These are phyloP conservation scores for Euryodendron excelsum DNA, from an alignment of 148 eudicot species.

Conservation along the genomic window DNA sequence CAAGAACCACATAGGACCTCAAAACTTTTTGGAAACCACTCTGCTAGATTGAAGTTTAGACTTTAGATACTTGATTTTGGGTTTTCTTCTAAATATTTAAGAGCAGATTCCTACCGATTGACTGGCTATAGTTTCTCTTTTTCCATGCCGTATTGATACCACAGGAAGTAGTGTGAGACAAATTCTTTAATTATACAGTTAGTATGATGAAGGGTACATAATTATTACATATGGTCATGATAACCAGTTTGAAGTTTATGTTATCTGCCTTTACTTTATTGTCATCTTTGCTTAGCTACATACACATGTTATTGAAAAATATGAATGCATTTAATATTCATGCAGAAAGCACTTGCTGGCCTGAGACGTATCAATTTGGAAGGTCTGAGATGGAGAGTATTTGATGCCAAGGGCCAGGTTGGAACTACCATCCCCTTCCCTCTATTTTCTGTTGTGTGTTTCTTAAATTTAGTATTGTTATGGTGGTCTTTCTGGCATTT, in stretches of 20 bases:
- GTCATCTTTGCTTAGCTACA: background rate
- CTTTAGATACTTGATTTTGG: background rate
- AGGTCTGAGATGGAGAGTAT: constrained; percentile 93
- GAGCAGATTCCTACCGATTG: background rate
- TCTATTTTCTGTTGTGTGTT: background rate
- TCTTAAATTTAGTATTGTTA: background rate
- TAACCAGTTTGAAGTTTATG: background rate
- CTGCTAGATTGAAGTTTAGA: too few relatives aligned
- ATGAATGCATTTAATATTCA: background rate
- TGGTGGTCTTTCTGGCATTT: background rate
- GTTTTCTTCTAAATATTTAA: background rate
- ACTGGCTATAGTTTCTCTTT: background rate
- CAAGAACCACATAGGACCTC: background rate
- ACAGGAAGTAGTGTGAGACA: background rate
- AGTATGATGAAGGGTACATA: background rate
- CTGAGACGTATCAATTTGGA: constrained; percentile 80
- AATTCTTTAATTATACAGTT: background rate
- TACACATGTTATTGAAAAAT: background rate
- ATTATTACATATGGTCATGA: background rate
- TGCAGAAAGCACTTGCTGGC: constrained; percentile 95
- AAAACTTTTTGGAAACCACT: background rate
- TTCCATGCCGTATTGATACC: background rate
- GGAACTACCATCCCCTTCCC: background rate
- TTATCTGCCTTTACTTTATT: background rate
- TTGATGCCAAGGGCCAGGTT: constrained; percentile 97